A percentile compares a stretch with the other conserved stretches of the same genome.
These are phyloP conservation scores for Sclerotinia sclerotiorum DNA, from an alignment of 2,329 filamentous ascomycete species.

Conservation along the genomic window DNA sequence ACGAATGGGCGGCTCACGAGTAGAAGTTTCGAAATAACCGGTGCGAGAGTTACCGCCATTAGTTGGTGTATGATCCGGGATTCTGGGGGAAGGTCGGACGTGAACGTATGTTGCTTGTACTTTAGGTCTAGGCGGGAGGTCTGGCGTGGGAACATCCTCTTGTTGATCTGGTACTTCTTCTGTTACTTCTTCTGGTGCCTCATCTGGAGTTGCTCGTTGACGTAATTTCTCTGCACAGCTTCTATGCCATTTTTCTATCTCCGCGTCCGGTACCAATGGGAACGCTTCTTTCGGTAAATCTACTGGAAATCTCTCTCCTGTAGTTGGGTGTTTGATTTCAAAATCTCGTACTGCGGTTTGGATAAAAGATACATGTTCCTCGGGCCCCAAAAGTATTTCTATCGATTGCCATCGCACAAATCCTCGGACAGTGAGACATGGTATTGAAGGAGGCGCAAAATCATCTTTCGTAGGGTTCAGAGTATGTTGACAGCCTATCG, in stretches of 20 bases:
- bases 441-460: constrained; percentile 74
- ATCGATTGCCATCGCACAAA: constrained; percentile 95
- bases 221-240: constrained; percentile 70
- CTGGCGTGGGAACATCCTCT: constrained; percentile 36
- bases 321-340: constrained; percentile 71
- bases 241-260: constrained; percentile 86
- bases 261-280: constrained; percentile 69
- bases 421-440: constrained; percentile 77
- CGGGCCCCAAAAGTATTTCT: constrained; percentile 81
- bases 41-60: constrained; percentile 5
- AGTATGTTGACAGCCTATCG: constrained; percentile 84
- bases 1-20: constrained; percentile 21
- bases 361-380: constrained; percentile 82
- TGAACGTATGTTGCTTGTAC: constrained; percentile 36
- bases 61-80: constrained; percentile 15
- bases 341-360: constrained; percentile 78
- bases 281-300: constrained; percentile 63
- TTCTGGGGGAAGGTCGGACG: constrained; percentile 31
- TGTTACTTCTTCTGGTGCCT: constrained; percentile 22
- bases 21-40: constrained; percentile 23
- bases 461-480: constrained; percentile 71
- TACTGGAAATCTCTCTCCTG: constrained; percentile 64
- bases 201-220: constrained; percentile 51
- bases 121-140: constrained; percentile 36
- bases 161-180: constrained; percentile 22